These are phyloP conservation scores for Coemansia sp. DNA, from an alignment of 192 early-diverging fungal genomes.

Conservation along the genomic window DNA sequence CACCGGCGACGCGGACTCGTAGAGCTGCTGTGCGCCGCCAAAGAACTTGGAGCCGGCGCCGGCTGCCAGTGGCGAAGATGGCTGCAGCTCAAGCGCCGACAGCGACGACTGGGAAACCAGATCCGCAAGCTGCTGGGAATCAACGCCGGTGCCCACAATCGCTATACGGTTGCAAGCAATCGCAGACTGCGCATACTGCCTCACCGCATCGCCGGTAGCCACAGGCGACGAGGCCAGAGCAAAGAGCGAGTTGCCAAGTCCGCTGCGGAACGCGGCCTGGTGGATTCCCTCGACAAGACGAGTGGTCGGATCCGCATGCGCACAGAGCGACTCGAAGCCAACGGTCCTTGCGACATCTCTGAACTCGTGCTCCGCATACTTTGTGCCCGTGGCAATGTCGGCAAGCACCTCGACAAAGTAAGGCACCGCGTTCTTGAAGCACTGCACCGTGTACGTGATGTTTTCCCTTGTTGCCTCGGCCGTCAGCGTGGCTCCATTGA, in stretches of 20 bases:
- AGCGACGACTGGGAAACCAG: conserved; percentile 65
- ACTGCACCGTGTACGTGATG: conserved; percentile 84
- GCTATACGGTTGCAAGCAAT: conserved; percentile 77
- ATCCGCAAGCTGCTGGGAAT: conserved; percentile 66
- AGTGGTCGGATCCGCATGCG: conserved; percentile 65
- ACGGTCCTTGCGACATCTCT: conserved; percentile 65
- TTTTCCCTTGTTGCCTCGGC: conserved; percentile 82
- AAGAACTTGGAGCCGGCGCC: conserved; percentile 65
- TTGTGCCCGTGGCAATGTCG: conserved; percentile 74
- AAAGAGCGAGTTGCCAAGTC: conserved; percentile 94
- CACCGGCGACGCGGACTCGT: conserved; percentile 55
- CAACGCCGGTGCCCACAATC: conserved; percentile 83
- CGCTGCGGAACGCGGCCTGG: conserved; percentile 87
- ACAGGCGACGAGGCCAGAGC: conserved; percentile 67
- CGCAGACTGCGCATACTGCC: conserved; percentile 68
- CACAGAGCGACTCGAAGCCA: conserved; percentile 64
- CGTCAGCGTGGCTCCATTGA: conserved; percentile 82
- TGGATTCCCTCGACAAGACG: conserved; percentile 79
- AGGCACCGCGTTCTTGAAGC: conserved; percentile 83
- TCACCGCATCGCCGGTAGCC: conserved; percentile 66
- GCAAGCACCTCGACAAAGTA: conserved; percentile 85
- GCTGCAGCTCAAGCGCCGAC: conserved; percentile 38
- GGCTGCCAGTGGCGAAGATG: conserved; percentile 15
- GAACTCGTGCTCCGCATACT: conserved; percentile 88
- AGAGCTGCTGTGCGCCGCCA: conserved; percentile 84